These are phyloP conservation scores for Neocucurbitaria cava DNA, from an alignment of 2,329 filamentous ascomycete species.

Conservation along the genomic window DNA sequence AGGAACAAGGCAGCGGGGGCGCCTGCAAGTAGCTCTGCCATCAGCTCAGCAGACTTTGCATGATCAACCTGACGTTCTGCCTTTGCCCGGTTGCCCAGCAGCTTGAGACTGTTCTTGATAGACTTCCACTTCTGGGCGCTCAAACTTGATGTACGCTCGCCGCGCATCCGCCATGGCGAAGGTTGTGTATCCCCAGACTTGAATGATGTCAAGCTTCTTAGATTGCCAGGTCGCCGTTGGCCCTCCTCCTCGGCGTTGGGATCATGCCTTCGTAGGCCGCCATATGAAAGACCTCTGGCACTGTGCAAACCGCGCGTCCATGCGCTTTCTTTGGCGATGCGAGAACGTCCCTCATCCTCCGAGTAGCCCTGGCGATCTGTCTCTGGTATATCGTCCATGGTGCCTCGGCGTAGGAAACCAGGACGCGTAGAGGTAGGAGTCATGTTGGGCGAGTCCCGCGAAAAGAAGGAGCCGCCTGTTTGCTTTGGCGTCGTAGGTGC, in stretches of 20 bases:
- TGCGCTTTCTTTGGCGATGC: constrained; percentile 54
- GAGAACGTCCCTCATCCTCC: constrained; percentile 59
- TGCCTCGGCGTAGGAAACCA: constrained; percentile 62
- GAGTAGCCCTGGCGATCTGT: constrained; percentile 56
- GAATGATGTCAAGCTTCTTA: constrained; percentile 57
- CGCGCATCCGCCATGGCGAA: constrained; percentile 53
- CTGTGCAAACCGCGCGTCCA: constrained; percentile 57
- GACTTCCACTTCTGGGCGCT: constrained; percentile 87
- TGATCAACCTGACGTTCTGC: constrained; percentile 87
- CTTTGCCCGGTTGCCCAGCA: constrained; percentile 78
- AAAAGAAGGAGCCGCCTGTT: constrained; percentile 59
- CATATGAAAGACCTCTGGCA: constrained; percentile 57
- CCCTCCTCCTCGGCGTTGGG: constrained; percentile 40
- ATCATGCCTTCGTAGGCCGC: constrained; percentile 45
- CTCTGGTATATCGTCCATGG: constrained; percentile 57
- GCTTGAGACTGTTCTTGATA: constrained; percentile 86
- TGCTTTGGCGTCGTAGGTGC: constrained; percentile 71
- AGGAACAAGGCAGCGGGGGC: constrained; percentile 92
- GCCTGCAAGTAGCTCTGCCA: constrained; percentile 92
- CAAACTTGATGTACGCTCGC: constrained; percentile 55
- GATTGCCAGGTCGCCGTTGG: constrained; percentile 51
- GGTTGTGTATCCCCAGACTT: constrained; percentile 50
- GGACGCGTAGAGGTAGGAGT: constrained; percentile 42
- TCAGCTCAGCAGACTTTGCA: constrained; percentile 92
- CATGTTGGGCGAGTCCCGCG: constrained; percentile 49